phyloP scores from a whole-genome alignment of 2,329 filamentous ascomycete species.

The Aaosphaeria arxii region DNA sequence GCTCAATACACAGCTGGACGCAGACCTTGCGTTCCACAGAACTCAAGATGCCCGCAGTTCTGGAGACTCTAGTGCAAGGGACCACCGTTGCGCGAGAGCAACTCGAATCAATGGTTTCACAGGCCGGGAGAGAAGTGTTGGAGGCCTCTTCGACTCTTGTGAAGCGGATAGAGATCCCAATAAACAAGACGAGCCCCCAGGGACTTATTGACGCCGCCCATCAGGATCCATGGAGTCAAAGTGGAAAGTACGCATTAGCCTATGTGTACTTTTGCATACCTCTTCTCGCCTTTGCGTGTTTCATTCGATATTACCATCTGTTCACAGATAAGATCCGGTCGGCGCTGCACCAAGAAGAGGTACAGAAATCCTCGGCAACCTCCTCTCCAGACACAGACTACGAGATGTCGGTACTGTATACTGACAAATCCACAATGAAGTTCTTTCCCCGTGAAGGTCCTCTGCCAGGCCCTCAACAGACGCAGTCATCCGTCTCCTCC shows the following conservation, averaged over 20 bases:
- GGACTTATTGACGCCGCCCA: slow-evolving; percentile 55
- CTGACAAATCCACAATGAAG: slow-evolving; percentile 62
- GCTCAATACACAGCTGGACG: slow-evolving; percentile 6
- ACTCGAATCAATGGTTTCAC: slow-evolving; percentile 23
- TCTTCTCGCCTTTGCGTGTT: slow-evolving; percentile 63
- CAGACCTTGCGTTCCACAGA: slow-evolving; percentile 8
- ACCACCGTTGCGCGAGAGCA: slow-evolving; percentile 27
- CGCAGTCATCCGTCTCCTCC: slow-evolving; percentile 70
- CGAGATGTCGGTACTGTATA: slow-evolving; percentile 59
- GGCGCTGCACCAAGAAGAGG: slow-evolving; percentile 81
- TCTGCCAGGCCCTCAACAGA: slow-evolving; percentile 58
- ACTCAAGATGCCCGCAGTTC: slow-evolving; percentile 32
- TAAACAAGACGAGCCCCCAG: slow-evolving; percentile 54
- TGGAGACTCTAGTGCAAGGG: slow-evolving; percentile 24
- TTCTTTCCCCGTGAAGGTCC: slow-evolving; percentile 70
- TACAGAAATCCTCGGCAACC: slow-evolving; percentile 62
- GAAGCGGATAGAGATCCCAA: slow-evolving; percentile 54
- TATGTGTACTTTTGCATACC: slow-evolving; percentile 86
- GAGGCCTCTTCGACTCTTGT: slow-evolving; percentile 26
- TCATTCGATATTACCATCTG: slow-evolving; percentile 77
- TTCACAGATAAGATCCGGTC: slow-evolving; percentile 93
- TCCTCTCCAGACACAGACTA: slow-evolving; percentile 59
- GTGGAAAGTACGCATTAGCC: slow-evolving; percentile 80
- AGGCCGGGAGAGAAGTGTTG: slow-evolving; percentile 25
- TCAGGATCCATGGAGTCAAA: slow-evolving; percentile 73